A percentile compares a stretch with the other conserved stretches of the same genome.
phyloP scores from a whole-genome alignment of 768 basidiomycete species.

The Daedalea quercina region DNA sequence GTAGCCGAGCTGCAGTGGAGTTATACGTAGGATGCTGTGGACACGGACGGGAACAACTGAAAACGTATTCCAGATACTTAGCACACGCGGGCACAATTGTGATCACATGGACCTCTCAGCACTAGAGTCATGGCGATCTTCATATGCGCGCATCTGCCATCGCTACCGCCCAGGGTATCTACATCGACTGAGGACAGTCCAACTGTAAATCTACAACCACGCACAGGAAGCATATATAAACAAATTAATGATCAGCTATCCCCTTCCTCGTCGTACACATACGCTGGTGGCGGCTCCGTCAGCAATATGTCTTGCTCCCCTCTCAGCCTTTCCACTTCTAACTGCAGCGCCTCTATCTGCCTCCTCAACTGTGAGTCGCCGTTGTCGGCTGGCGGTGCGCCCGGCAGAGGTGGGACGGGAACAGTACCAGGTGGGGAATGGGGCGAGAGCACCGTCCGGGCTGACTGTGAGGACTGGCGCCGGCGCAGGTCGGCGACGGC shows the following conservation, averaged over 20 bases:
- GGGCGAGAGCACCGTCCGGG: background rate
- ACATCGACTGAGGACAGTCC: too few relatives aligned
- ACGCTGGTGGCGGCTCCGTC: background rate
- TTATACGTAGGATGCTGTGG: background rate
- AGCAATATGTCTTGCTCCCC: background rate
- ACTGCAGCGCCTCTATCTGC: constrained; percentile 4
- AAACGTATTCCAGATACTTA: too few relatives aligned
- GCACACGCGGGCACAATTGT: too few relatives aligned
- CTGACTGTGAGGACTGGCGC: background rate
- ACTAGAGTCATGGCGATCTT: too few relatives aligned
- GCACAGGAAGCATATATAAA: background rate
- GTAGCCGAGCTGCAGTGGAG: constrained; percentile 9
- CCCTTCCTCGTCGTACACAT: background rate
- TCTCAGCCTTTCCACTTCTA: constrained; percentile 5
- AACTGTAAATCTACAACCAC: too few relatives aligned
- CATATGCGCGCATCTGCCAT: too few relatives aligned
- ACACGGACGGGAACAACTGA: too few relatives aligned
- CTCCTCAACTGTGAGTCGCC: constrained; percentile 1
- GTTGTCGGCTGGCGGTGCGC: background rate
- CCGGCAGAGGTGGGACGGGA: background rate
- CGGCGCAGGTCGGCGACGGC: background rate
- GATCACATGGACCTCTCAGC: too few relatives aligned
- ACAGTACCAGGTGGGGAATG: background rate
- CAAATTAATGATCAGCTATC: background rate
- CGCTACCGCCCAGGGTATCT: too few relatives aligned